Percentiles rank a stretch among this genome's conserved stretches.
Conservation (phyloP, 2,329 filamentous ascomycete genomes). For the Aspergillus sp. region DNA sequence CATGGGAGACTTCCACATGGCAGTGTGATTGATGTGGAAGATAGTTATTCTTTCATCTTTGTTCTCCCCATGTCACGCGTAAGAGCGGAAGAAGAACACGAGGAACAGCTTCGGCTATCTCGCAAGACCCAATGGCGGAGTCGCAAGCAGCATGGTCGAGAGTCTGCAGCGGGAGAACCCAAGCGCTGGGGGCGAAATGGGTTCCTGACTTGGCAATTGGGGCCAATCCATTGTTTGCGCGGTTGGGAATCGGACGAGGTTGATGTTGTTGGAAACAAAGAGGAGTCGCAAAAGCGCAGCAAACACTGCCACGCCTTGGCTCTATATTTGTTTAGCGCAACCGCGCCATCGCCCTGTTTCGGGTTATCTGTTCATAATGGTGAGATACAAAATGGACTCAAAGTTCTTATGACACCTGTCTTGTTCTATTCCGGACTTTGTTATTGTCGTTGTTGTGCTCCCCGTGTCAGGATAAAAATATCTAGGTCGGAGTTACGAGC, state of each 20-base stretch:
- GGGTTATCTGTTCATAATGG: neutral
- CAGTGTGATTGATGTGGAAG: neutral
- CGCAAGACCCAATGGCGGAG: neutral
- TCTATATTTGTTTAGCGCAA: slow-evolving; percentile 6
- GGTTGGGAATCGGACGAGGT: neutral
- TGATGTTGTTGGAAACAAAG: slow-evolving; percentile 3
- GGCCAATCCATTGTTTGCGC: neutral
- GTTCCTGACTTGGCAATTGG: neutral
- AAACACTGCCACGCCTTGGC: slow-evolving; percentile 14
- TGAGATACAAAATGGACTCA: neutral
- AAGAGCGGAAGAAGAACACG: neutral
- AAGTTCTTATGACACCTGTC: neutral
- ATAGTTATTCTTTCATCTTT: neutral
- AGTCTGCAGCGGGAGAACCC: neutral
- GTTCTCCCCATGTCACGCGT: neutral
- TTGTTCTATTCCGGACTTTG: neutral
- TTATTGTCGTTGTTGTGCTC: neutral
- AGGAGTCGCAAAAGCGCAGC: slow-evolving; percentile 8
- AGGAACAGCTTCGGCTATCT: neutral
- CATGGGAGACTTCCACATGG: neutral
- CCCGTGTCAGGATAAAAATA: neutral
- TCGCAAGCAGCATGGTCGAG: neutral
- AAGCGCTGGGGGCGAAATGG: neutral
- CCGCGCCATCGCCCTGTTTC: slow-evolving; percentile 6
- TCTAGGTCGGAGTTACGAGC: neutral